Percentiles rank a stretch among this genome's conserved stretches.
Evolutionary conservation across 352 stramenopile species (phyloP).

Genomic region (Phytophthora idaei): DNA sequence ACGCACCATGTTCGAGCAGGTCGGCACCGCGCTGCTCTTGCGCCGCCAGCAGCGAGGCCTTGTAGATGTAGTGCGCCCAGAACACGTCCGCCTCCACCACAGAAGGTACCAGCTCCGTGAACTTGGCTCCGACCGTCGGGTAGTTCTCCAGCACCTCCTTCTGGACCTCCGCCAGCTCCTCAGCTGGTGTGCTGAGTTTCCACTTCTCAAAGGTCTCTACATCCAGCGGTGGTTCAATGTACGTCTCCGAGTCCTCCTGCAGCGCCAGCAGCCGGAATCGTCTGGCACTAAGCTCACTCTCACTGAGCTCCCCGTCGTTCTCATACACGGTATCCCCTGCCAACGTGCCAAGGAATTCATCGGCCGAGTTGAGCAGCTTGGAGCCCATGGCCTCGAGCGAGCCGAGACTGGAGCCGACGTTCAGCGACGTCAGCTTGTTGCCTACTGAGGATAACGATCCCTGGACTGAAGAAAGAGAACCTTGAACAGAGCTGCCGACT

Average conservation of each 20-base stretch:
- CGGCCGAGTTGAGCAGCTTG: conserved; percentile 72
- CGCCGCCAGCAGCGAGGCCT: conserved; percentile 66
- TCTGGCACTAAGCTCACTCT: conserved; percentile 48
- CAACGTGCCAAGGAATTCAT: conserved; percentile 63
- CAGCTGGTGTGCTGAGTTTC: conserved; percentile 35
- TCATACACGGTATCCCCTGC: conserved; percentile 37
- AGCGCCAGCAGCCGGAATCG: conserved; percentile 65
- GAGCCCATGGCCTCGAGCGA: conserved; percentile 68
- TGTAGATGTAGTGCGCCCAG: conserved; percentile 80
- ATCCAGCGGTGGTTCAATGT: conserved; percentile 59
- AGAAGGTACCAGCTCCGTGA: conserved; percentile 62
- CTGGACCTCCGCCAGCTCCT: conserved; percentile 52
- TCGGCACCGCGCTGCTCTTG: conserved; percentile 71
- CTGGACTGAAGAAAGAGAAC: conserved; percentile 39
- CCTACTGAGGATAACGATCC: conserved; percentile 41
- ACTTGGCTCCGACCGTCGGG: conserved; percentile 59
- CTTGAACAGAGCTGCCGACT: conserved; percentile 35
- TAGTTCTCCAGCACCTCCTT: conserved; percentile 70
- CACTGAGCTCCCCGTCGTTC: conserved; percentile 39
- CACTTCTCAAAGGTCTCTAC: conserved; percentile 73
- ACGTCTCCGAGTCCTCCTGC: conserved; percentile 71
- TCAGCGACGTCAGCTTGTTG: conserved; percentile 40
- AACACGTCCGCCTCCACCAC: conserved; percentile 57
- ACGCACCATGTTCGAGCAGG: conserved; percentile 65
- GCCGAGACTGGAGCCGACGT: conserved; percentile 34